phyloP scores from a whole-genome alignment of 148 eudicot genomes.

The Selenicereus undatus region DNA sequence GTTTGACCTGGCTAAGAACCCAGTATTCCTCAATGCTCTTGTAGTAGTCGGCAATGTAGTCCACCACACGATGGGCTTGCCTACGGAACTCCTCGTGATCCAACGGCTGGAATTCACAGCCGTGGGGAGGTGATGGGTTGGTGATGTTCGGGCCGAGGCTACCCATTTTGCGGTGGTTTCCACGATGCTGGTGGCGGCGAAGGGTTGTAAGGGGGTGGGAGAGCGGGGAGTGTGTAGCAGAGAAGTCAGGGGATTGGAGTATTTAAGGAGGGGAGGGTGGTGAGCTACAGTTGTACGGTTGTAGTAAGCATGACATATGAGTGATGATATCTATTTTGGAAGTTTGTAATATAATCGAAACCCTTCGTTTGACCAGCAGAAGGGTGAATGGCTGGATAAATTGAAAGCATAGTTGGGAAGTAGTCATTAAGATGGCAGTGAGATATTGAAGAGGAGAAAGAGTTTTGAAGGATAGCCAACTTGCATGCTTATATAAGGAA shows the following conservation, averaged over 20 bases:
- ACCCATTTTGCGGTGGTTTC: conserved; percentile 2
- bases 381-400: not conserved
- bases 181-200: too few relatives aligned
- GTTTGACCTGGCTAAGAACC: conserved; percentile 48
- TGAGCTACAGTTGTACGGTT: not conserved
- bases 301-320: not conserved
- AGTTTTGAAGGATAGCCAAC: not conserved
- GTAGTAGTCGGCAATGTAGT: conserved; percentile 54
- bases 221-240: not conserved
- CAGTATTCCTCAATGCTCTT: conserved; percentile 40
- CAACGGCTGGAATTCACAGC: conserved; percentile 29
- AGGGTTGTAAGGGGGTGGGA: not conserved
- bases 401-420: not conserved
- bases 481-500: not conserved
- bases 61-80: conserved; percentile 36
- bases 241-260: not conserved
- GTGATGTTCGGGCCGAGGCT: conserved; percentile 9
- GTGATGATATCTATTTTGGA: not conserved
- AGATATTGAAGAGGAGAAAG: not conserved
- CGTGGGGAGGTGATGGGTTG: not conserved
- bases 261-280: not conserved
- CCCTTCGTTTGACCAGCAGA: not conserved
- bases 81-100: conserved; percentile 38
- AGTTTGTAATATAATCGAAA: not conserved
- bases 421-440: conserved; percentile 5